Evolutionary conservation across 164 flowering plant genomes (phyloP).

Genomic region (Tetrastigma voinierianum): DNA sequence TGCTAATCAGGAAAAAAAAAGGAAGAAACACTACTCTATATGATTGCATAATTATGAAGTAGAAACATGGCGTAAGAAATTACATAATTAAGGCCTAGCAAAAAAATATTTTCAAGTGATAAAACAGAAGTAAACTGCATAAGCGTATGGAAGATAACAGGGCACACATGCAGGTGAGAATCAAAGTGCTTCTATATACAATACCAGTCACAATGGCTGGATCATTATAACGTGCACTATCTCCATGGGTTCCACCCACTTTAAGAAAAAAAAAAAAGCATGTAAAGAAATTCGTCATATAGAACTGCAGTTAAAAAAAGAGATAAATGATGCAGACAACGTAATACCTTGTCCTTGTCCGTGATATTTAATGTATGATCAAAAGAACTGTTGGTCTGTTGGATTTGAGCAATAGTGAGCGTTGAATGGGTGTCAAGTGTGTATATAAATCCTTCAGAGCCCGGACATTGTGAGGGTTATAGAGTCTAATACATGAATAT

Average conservation of each 20-base stretch:
- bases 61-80: no score
- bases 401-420: slow-evolving; percentile 34
- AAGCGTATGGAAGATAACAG: not conserved
- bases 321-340: no score
- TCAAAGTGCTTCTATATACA: no score
- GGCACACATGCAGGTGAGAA: not conserved
- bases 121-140: not conserved
- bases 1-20: no score
- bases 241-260: slow-evolving; percentile 46
- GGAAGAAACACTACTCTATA: no score
- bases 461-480: slow-evolving; percentile 11
- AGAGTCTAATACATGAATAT: no score
- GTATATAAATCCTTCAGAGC: slow-evolving; percentile 34
- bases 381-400: slow-evolving; percentile 40
- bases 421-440: slow-evolving; percentile 35
- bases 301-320: no score
- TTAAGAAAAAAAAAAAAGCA: slow-evolving; percentile 1
- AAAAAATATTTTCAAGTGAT: not conserved
- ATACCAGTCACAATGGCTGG: no score
- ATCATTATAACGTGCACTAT: slow-evolving; percentile 22
- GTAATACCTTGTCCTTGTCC: slow-evolving; percentile 19
- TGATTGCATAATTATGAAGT: no score
- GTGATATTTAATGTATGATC: slow-evolving; percentile 36
- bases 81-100: no score
- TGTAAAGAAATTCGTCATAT: no score